Percentiles rank a stretch among this genome's conserved stretches.
phyloP scores from a whole-genome alignment of 2,329 filamentous ascomycete species.

The Cercospora citrullina region DNA sequence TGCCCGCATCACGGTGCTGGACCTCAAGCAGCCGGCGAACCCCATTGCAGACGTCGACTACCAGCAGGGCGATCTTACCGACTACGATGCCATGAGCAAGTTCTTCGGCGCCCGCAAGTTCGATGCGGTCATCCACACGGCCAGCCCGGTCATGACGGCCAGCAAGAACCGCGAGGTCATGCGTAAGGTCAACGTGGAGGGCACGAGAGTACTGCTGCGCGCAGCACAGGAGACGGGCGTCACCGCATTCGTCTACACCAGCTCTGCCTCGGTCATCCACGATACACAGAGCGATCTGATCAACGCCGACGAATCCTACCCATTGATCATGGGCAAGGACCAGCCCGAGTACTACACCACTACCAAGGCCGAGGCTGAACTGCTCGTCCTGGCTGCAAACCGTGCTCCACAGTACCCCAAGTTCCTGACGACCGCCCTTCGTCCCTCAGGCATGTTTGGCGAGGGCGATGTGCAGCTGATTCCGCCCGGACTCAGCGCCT shows the following conservation, averaged over 20 bases:
- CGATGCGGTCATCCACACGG: slow-evolving; percentile 53
- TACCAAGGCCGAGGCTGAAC: slow-evolving; percentile 53
- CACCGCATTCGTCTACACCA: slow-evolving; percentile 57
- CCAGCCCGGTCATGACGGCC: slow-evolving; percentile 45
- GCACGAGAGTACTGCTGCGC: slow-evolving; percentile 51
- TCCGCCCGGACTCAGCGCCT: slow-evolving; percentile 48
- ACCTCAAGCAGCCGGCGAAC: slow-evolving; percentile 47
- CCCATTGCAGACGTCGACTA: slow-evolving; percentile 48
- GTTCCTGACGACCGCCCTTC: slow-evolving; percentile 53
- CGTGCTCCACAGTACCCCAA: slow-evolving; percentile 42
- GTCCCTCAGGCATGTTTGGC: slow-evolving; percentile 55
- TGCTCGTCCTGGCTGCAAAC: slow-evolving; percentile 52
- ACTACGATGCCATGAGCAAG: slow-evolving; percentile 43
- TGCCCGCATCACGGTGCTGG: slow-evolving; percentile 50
- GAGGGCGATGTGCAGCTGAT: slow-evolving; percentile 51
- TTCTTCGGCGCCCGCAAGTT: slow-evolving; percentile 48
- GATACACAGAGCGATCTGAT: slow-evolving; percentile 48
- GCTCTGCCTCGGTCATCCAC: slow-evolving; percentile 52
- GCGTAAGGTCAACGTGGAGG: slow-evolving; percentile 54
- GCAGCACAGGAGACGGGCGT: slow-evolving; percentile 51
- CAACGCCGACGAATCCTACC: slow-evolving; percentile 53
- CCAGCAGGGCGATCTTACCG: slow-evolving; percentile 53
- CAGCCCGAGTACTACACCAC: slow-evolving; percentile 55
- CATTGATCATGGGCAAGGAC: slow-evolving; percentile 46
- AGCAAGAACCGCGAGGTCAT: slow-evolving; percentile 44